Percentiles rank a stretch among this genome's conserved stretches.
These are phyloP conservation scores for Backusella sp. DNA, from an alignment of 192 early-diverging fungal genomes.

Conservation along the genomic window DNA sequence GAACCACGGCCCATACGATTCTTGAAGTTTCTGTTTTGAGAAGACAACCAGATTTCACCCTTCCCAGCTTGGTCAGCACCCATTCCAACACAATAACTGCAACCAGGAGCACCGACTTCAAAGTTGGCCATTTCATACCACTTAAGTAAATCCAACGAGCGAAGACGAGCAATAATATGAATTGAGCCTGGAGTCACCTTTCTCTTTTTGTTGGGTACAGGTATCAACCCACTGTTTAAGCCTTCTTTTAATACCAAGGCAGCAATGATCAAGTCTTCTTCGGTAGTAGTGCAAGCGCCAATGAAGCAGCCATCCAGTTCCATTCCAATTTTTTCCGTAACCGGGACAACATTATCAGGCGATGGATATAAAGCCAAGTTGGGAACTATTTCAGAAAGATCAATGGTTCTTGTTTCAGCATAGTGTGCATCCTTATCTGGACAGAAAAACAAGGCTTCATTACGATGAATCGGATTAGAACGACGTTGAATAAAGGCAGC, in stretches of 20 bases:
- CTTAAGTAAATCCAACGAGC: conserved; percentile 69
- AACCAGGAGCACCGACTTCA: conserved; percentile 72
- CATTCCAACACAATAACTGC: conserved; percentile 80
- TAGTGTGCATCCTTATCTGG: conserved; percentile 75
- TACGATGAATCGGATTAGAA: conserved; percentile 68
- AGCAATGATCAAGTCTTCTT: conserved; percentile 79
- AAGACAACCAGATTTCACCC: conserved; percentile 80
- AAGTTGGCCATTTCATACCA: conserved; percentile 77
- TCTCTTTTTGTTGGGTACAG: conserved; percentile 60
- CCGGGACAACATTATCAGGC: conserved; percentile 74
- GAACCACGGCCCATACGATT: conserved; percentile 83
- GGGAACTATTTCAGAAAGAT: conserved; percentile 67
- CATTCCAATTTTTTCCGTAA: conserved; percentile 54
- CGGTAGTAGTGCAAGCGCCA: conserved; percentile 81
- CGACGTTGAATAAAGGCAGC: conserved; percentile 73
- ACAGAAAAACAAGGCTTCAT: conserved; percentile 69
- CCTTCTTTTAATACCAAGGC: conserved; percentile 74
- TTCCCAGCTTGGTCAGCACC: conserved; percentile 76
- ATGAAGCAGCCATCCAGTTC: conserved; percentile 81
- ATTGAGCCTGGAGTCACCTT: conserved; percentile 78
- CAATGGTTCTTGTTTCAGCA: conserved; percentile 76
- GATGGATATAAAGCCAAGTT: conserved; percentile 70
- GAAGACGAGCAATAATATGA: conserved; percentile 76
- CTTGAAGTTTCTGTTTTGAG: conserved; percentile 85
- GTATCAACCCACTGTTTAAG: conserved; percentile 65